phyloP scores from a whole-genome alignment of 1,139 yeast species.

The Casaregolazyma lundiana region DNA sequence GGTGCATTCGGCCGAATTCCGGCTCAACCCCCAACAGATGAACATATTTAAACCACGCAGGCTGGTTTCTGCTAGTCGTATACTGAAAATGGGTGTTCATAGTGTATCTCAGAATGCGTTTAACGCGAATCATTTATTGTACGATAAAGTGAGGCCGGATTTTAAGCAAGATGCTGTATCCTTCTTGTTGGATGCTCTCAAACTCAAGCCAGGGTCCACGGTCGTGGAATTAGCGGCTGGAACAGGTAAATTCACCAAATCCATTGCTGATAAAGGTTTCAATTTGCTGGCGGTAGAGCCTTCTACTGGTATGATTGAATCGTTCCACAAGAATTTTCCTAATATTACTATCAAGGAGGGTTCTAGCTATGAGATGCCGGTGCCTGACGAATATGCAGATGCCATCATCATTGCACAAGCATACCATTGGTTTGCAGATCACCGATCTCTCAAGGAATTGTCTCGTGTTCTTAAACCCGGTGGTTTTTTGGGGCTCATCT shows the following conservation, averaged over 20 bases:
- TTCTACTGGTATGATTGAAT: constrained; percentile 52
- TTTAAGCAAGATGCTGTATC: constrained; percentile 47
- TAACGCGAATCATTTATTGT: constrained; percentile 49
- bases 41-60: background rate
- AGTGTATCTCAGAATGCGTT: constrained; percentile 36
- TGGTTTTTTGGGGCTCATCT: constrained; percentile 50
- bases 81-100: constrained; percentile 17
- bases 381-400: constrained; percentile 43
- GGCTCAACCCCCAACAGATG: background rate
- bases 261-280: constrained; percentile 44
- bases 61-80: background rate
- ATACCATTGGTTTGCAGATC: constrained; percentile 64
- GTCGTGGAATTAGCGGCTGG: constrained; percentile 61
- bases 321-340: constrained; percentile 49
- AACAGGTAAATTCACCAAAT: constrained; percentile 59
- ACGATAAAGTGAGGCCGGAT: constrained; percentile 55
- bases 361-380: constrained; percentile 48
- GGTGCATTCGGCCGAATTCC: background rate
- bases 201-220: constrained; percentile 30
- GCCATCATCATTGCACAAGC: constrained; percentile 60
- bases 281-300: constrained; percentile 53
- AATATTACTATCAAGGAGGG: constrained; percentile 39
- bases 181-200: constrained; percentile 41
- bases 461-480: constrained; percentile 51
- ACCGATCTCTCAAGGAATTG: constrained; percentile 46